Base-by-base conservation (phyloP, 1,284 basidiomycete species). In the Leucoagaricus sp. region DNA sequence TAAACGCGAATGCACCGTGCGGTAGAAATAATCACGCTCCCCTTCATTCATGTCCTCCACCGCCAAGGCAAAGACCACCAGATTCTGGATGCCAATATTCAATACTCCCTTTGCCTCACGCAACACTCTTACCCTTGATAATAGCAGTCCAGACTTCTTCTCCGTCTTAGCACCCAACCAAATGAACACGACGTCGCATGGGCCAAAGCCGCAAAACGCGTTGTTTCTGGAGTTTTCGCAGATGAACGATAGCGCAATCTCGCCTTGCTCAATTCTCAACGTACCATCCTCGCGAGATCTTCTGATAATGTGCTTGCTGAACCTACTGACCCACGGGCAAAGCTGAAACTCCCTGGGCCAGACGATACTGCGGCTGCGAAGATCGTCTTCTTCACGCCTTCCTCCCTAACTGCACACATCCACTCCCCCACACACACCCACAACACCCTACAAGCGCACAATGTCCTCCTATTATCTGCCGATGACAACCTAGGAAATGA, bases 331-430 rank as follows among this genome's bases (percentile, higher is more conserved):
- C 69, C 78, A 0, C 76, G 79, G 49, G 69, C 75, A 1, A 84
- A 87, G 60, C 72, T 91, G n/a, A 82, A 89, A 55, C 78, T 76
- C 60, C 75, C 82, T 41, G 73, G 78, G 58, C 70, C 84, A n/a
- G 89, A 94, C 59, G 91, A 94, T 60, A 83, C 79, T 12, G 83
- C 86, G 1, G 91, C 93, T 1, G 86, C 89, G 10, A 90, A 87
- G 65, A 92, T 94, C 79, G 92, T 94, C 28, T 87, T 92, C 0
- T 82, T 88, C 0, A 91, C 88, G 0, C 72, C 84, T 6, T 65
- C 79, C 4, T 86, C 87, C 0, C 74, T 91, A 2, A 69, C 78
- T 1, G 63, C 79, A 0, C 79, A 86, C 62, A 72, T 81, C 1
- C 68, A 77, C 1, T 64, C 81, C 2, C 66, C 78, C 1, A 70